These are phyloP conservation scores for Vaccinium corymbosum DNA, from an alignment of 148 eudicot genomes.

Conservation along the genomic window DNA sequence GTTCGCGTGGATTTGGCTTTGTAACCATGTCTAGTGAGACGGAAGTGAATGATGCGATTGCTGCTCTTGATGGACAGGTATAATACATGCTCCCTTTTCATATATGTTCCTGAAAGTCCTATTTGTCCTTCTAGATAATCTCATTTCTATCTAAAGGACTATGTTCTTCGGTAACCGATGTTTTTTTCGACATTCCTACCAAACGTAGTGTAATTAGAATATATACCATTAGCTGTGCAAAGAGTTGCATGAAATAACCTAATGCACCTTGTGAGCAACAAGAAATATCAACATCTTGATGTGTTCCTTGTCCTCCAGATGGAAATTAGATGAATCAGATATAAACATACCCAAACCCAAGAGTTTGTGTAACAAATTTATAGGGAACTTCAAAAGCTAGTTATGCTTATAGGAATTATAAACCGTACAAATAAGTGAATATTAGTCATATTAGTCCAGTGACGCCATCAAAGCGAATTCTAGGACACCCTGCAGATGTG, in stretches of 20 bases:
- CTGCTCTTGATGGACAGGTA: conserved; percentile 84
- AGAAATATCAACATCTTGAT: neutral
- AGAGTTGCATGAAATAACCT: too few species aligned
- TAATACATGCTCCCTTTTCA: neutral
- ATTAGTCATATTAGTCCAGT: too few species aligned
- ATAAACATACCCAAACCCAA: neutral
- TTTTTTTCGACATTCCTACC: neutral
- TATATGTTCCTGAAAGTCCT: neutral
- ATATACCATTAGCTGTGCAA: neutral
- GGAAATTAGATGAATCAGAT: neutral
- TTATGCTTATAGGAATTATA: neutral
- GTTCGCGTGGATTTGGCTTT: conserved; percentile 88
- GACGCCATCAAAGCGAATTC: neutral
- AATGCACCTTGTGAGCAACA: neutral
- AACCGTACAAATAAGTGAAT: too few species aligned
- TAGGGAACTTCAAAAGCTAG: neutral
- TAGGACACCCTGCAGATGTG: neutral
- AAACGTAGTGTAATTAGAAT: neutral
- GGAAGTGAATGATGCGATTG: conserved; percentile 70
- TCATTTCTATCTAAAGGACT: neutral
- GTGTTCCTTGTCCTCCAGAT: neutral
- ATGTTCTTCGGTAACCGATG: neutral
- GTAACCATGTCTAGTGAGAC: conserved; percentile 72
- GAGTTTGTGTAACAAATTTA: neutral
- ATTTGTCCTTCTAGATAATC: neutral